Conservation (phyloP, 495 filamentous ascomycete genomes). For the Penicillium alfredii region DNA sequence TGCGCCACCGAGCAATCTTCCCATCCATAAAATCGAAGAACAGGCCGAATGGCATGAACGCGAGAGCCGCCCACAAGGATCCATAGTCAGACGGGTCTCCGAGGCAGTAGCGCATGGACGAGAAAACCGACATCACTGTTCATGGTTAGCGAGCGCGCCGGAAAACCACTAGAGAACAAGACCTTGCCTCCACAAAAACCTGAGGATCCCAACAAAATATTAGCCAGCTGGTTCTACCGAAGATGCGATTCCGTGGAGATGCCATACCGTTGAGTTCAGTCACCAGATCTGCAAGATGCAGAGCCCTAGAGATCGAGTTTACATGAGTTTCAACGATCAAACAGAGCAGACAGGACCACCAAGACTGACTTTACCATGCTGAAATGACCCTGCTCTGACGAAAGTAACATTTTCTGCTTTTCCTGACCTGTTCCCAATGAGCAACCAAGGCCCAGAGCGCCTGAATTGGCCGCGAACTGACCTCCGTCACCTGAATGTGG, state of each 20-base stretch:
- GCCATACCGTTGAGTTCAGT: conserved; percentile 84
- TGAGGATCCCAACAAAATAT: conserved; percentile 24
- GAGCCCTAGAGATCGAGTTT: conserved; percentile 49
- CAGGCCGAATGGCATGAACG: conserved; percentile 84
- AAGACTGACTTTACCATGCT: conserved; percentile 59
- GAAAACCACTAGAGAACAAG: conserved; percentile 1
- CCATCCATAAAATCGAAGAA: conserved; percentile 99
- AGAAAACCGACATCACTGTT: conserved; percentile 85
- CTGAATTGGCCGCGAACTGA: conserved; percentile 20
- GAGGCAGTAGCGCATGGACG: conserved; percentile 90
- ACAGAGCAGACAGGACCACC: not conserved
- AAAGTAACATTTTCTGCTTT: conserved; percentile 82
- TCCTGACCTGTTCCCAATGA: conserved; percentile 53
- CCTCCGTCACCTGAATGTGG: conserved; percentile 35
- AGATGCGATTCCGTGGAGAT: not conserved
- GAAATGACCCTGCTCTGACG: conserved; percentile 70
- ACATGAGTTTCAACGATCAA: conserved; percentile 7
- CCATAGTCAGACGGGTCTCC: conserved; percentile 58
- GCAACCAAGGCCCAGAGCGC: conserved; percentile 8
- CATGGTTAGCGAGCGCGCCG: conserved; percentile 20
- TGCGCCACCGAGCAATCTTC: conserved; percentile 89
- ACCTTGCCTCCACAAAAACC: conserved; percentile 51
- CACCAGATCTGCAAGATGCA: conserved; percentile 92
- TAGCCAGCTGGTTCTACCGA: conserved; percentile 10
- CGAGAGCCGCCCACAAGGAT: conserved; percentile 74